These are phyloP conservation scores for Mycena capillaripes DNA, from an alignment of 768 basidiomycete genomes.

Conservation along the genomic window DNA sequence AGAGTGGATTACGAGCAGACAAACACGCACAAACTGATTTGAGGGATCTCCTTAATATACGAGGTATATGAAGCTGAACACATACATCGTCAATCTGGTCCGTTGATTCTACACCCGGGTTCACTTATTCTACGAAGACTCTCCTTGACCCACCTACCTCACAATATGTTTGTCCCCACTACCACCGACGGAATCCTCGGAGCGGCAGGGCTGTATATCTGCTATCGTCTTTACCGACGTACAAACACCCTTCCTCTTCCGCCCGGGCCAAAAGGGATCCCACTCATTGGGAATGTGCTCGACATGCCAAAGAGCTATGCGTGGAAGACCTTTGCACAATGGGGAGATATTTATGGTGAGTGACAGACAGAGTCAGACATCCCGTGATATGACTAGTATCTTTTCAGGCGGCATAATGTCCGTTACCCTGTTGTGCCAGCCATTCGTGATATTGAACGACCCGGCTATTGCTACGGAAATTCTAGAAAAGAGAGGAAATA, in stretches of 20 bases:
- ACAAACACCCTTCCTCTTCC: conserved; percentile 10
- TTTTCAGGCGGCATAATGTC: conserved; percentile 35
- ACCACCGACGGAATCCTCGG: conserved; percentile 17
- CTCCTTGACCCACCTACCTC: neutral
- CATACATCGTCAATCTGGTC: no score
- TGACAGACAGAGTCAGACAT: no score
- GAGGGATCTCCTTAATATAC: no score
- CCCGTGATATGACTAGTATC: neutral
- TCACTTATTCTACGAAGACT: no score
- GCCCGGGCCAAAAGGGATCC: conserved; percentile 27
- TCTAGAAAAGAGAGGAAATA: conserved; percentile 55
- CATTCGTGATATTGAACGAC: conserved; percentile 39
- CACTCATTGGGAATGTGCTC: conserved; percentile 24
- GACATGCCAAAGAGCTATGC: conserved; percentile 27
- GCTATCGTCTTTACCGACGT: conserved; percentile 14
- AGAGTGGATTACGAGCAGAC: no score
- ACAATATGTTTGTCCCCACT: conserved; percentile 14
- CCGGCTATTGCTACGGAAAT: conserved; percentile 44
- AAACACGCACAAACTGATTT: no score
- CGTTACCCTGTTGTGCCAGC: conserved; percentile 32
- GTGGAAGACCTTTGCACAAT: conserved; percentile 26
- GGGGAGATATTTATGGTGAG: conserved; percentile 27
- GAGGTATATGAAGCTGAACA: no score
- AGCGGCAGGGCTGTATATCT: conserved; percentile 9
- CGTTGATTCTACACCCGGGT: no score